Evolutionary conservation across 192 early-diverging fungal genomes (phyloP).

Genomic region (Radiomyces spectabilis): DNA sequence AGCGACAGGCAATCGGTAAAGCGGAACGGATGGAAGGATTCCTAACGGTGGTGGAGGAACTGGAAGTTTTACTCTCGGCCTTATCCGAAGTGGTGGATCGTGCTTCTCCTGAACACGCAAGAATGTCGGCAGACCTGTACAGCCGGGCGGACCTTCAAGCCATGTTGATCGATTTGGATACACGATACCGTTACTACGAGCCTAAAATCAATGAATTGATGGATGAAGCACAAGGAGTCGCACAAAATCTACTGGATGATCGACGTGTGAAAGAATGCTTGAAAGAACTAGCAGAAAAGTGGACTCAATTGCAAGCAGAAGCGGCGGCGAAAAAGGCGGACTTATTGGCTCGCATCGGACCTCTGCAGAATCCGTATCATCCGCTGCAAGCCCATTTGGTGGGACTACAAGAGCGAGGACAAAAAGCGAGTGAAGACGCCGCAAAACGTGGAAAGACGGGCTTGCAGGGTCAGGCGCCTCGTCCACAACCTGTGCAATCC

Average conservation of each 20-base stretch:
- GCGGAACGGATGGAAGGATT: slow-evolving; percentile 30
- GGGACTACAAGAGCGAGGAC: slow-evolving; percentile 2
- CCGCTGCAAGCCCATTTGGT: background rate
- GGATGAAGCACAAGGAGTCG: slow-evolving; percentile 16
- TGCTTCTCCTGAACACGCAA: slow-evolving; percentile 8
- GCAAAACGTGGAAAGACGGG: too few relatives aligned
- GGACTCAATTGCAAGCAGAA: slow-evolving; percentile 35
- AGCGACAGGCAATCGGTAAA: slow-evolving; percentile 24
- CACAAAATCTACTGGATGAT: slow-evolving; percentile 25
- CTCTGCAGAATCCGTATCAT: slow-evolving; percentile 12
- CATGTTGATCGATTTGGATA: slow-evolving; percentile 33
- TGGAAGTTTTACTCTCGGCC: slow-evolving; percentile 29
- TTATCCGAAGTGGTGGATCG: slow-evolving; percentile 28
- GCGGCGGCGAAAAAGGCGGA: slow-evolving; percentile 36
- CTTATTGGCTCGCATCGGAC: slow-evolving; percentile 16
- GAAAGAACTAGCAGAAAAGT: slow-evolving; percentile 33
- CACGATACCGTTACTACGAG: slow-evolving; percentile 31
- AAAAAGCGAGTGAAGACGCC: too few relatives aligned
- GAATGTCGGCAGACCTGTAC: slow-evolving; percentile 4
- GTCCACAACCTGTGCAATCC: slow-evolving; percentile 3
- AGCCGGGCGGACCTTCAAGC: slow-evolving; percentile 28
- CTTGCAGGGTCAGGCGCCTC: too few relatives aligned
- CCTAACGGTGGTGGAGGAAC: slow-evolving; percentile 29
- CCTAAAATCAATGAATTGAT: slow-evolving; percentile 33
- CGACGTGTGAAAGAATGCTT: slow-evolving; percentile 35